A percentile compares a stretch with the other conserved stretches of the same genome.
These are phyloP conservation scores for Omphalotus olearius DNA, from an alignment of 1,284 basidiomycete genomes.

Conservation along the genomic window DNA sequence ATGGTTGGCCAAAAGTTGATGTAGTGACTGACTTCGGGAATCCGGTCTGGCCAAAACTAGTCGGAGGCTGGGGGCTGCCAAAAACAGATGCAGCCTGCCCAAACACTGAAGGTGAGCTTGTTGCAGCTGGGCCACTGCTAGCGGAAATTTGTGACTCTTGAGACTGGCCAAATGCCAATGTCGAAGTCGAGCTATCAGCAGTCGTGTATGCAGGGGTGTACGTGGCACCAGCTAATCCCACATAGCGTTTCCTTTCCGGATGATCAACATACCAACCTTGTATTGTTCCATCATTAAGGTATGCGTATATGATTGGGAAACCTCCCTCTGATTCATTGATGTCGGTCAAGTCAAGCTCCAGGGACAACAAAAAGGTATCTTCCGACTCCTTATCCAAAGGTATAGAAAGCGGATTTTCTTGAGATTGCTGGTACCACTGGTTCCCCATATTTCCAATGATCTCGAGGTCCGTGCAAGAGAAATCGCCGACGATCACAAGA, in stretches of 20 bases:
- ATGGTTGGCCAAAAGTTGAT: conserved; percentile 19
- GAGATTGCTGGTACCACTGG: conserved; percentile 66
- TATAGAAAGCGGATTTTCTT: conserved; percentile 74
- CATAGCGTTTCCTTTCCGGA: conserved; percentile 41
- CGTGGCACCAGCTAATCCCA: conserved; percentile 41
- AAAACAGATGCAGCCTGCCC: conserved; percentile 16
- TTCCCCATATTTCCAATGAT: conserved; percentile 51
- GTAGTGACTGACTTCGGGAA: conserved; percentile 15
- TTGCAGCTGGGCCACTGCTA: conserved; percentile 6
- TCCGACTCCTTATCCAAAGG: conserved; percentile 69
- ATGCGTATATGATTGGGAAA: conserved; percentile 73
- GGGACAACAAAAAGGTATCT: conserved; percentile 68
- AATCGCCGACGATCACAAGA: conserved; percentile 68
- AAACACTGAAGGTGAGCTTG: background rate
- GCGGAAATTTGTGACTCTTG: background rate
- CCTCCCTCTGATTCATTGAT: conserved; percentile 39
- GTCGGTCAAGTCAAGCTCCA: conserved; percentile 70
- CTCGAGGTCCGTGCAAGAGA: conserved; percentile 74
- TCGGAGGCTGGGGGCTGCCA: conserved; percentile 23
- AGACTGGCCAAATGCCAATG: conserved; percentile 6
- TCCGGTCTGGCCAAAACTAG: background rate
- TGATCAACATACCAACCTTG: conserved; percentile 75
- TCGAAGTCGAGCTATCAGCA: conserved; percentile 8
- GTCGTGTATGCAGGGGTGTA: conserved; percentile 19
- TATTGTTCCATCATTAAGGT: conserved; percentile 78